Evolutionary conservation across 208 protist genomes (phyloP).

Genomic region (Lotmaria passim): DNA sequence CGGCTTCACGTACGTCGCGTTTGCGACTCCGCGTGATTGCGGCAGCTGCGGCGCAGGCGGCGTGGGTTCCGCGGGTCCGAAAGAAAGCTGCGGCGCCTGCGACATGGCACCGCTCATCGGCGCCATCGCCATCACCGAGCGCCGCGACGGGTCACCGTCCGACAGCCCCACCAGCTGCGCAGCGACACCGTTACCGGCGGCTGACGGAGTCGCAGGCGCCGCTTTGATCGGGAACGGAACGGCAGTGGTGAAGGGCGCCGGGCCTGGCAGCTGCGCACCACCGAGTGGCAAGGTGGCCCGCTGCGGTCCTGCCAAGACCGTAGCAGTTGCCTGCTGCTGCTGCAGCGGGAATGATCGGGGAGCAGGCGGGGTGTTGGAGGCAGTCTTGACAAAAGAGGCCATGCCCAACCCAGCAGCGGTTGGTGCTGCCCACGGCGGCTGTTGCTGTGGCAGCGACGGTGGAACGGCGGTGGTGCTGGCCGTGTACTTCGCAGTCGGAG

Average conservation of each 20-base stretch:
- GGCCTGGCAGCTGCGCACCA: neutral
- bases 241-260: conserved; percentile 4
- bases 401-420: neutral
- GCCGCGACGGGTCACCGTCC: neutral
- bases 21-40: neutral
- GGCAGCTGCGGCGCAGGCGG: neutral
- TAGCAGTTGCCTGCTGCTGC: too few relatives aligned
- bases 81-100: neutral
- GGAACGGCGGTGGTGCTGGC: neutral
- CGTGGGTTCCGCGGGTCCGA: neutral
- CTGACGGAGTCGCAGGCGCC: neutral
- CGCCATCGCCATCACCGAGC: neutral
- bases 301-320: too few relatives aligned
- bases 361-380: neutral
- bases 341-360: neutral
- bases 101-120: neutral
- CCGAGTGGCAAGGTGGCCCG: too few relatives aligned
- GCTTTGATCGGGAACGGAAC: neutral
- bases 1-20: conserved; percentile 3
- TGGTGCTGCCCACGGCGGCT: neutral
- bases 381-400: neutral
- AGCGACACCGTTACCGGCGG: neutral
- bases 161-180: neutral
- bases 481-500: neutral
- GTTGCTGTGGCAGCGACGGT: too few relatives aligned